These are phyloP conservation scores for Phanerodontia chrysosporium DNA, from an alignment of 768 basidiomycete species.

Conservation along the genomic window DNA sequence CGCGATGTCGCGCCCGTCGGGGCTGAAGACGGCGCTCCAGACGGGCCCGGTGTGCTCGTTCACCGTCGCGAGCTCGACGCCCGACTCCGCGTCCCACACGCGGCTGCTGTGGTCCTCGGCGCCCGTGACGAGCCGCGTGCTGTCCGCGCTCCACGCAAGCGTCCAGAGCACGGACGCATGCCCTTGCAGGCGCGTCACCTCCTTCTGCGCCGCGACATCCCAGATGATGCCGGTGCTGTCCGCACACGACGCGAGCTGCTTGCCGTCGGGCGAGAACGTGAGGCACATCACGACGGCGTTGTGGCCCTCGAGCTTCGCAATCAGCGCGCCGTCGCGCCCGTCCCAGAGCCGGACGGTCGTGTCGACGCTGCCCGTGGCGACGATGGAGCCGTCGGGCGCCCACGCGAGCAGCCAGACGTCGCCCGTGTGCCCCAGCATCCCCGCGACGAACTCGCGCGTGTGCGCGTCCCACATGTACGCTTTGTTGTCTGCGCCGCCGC, in stretches of 20 bases:
- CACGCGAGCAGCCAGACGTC: constrained; percentile 22
- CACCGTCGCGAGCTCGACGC: constrained; percentile 10
- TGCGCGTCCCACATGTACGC: constrained; percentile 21
- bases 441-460: constrained; percentile 4
- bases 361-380: constrained; percentile 23
- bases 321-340: constrained; percentile 3
- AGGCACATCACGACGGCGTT: constrained; percentile 13
- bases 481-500: constrained; percentile 20
- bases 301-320: constrained; percentile 1
- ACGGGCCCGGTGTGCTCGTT: constrained; percentile 18
- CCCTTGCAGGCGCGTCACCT: constrained; percentile 7
- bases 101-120: constrained; percentile 17
- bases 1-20: constrained; percentile 38
- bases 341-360: constrained; percentile 23
- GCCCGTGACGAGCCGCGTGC: constrained; percentile 18
- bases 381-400: constrained; percentile 17
- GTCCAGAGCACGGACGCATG: constrained; percentile 14
- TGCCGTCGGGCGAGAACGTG: constrained; percentile 20
- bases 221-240: constrained; percentile 12
- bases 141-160: constrained; percentile 18
- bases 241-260: constrained; percentile 13
- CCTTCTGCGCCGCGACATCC: constrained; percentile 6
- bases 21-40: constrained; percentile 38
- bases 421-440: constrained; percentile 19
- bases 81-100: constrained; percentile 23